Base-by-base conservation (phyloP, 257 asterid species). In the Voacanga thouarsii region DNA sequence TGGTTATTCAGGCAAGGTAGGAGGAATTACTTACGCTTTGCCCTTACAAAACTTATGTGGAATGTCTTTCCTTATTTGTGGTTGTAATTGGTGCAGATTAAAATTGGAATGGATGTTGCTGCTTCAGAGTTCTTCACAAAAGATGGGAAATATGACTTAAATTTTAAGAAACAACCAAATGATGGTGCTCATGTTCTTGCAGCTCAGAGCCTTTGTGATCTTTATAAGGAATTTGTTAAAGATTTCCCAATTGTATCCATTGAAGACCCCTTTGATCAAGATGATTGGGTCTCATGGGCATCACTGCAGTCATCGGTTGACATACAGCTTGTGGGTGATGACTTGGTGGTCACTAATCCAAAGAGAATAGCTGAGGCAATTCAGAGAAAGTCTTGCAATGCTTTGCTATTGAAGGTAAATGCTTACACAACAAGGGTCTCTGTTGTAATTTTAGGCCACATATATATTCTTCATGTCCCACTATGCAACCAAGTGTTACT, bases 201-300 rank as follows among this genome's bases (percentile, higher is more conserved):
- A 63, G 91, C 96, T 33, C 84, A 86, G 82, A 86, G 87, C 88
- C 98, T 95, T 47, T 84, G 92, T 80, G 94, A 90, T 78, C 88
- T 95, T 37, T 96, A 95, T 85, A 88, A 82, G 77, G 97, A 93
- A 85, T 96, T 96, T 66, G 84, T 93, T 74, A 85, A 86, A 79
- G 98, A 93, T 83, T 96, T 95, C 78, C 99, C 99, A 28, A 95
- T 95, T 79, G 98, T 95, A 72, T 95, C 98, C 0, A 96, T 96
- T 60, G 99, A 96, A 86, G 99, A 96, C 79, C 98, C 99, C 26
- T 96, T 96, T 83, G 99, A 96, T 90, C 99, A 96, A 86, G 99
- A 96, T 80, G 99, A 96, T 71, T 96, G 99, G 98, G 85, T 83
- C 74, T 92, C 99, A 1, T 95, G 99, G 99, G 87, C 97, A 56